Conservation (phyloP, 2,329 filamentous ascomycete species). For the Cephalotrichum gorgonifer region DNA sequence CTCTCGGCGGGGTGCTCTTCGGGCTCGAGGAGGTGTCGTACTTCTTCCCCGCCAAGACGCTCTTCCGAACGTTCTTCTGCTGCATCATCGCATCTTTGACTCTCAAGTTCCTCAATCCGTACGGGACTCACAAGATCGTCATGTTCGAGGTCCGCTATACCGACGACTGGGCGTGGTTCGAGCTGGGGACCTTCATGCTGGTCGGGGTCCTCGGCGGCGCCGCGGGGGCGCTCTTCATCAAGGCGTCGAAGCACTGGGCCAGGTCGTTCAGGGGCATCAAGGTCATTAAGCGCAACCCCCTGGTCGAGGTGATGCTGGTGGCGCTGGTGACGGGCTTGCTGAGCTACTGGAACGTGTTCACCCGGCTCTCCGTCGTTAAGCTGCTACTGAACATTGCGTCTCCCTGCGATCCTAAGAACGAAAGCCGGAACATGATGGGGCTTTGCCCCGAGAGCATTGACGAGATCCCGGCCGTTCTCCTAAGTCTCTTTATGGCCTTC, state of each 20-base stretch:
- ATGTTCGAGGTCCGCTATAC: conserved; percentile 89
- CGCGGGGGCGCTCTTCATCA: conserved; percentile 88
- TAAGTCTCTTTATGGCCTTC: conserved; percentile 65
- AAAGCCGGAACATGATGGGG: conserved; percentile 53
- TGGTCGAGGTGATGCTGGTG: conserved; percentile 82
- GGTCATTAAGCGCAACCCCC: conserved; percentile 69
- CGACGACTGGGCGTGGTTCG: conserved; percentile 88
- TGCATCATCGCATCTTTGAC: conserved; percentile 88
- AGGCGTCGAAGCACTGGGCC: conserved; percentile 85
- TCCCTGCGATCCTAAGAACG: conserved; percentile 65
- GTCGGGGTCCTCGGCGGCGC: conserved; percentile 78
- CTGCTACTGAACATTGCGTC: conserved; percentile 83
- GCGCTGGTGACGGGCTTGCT: conserved; percentile 73
- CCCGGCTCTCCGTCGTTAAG: conserved; percentile 81
- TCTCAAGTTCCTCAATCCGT: conserved; percentile 90
- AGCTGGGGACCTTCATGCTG: conserved; percentile 75
- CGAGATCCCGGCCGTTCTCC: conserved; percentile 69
- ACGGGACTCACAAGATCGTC: conserved; percentile 93
- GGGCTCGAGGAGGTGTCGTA: conserved; percentile 92
- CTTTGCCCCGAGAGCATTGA: conserved; percentile 65
- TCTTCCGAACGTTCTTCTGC: conserved; percentile 97
- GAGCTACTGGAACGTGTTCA: conserved; percentile 90
- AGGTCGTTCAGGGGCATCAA: conserved; percentile 73
- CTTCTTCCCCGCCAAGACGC: conserved; percentile 93
- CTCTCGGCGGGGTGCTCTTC: conserved; percentile 79